Conservation (phyloP, 345 rosid genomes). For the Gossypium bickii region DNA sequence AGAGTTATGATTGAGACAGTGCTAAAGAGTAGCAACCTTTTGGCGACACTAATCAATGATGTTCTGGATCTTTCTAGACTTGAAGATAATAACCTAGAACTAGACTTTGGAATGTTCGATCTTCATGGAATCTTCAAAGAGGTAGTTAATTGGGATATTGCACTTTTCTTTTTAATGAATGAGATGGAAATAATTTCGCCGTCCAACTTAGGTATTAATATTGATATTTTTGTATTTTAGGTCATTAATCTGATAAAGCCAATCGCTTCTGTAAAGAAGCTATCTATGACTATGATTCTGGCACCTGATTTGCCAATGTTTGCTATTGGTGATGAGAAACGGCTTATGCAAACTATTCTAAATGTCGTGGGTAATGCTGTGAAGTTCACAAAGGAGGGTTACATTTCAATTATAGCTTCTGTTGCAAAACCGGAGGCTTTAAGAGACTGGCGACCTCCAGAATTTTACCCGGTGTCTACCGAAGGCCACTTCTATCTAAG, state of each 20-base stretch:
- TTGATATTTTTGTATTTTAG: constrained; percentile 30
- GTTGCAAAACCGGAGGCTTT: constrained; percentile 72
- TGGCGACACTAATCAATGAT: constrained; percentile 79
- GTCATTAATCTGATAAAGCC: constrained; percentile 73
- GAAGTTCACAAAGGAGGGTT: constrained; percentile 91
- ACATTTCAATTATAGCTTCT: constrained; percentile 59
- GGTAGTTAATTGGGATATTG: constrained; percentile 35
- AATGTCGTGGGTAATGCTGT: constrained; percentile 87
- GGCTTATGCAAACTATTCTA: constrained; percentile 73
- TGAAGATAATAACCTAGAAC: constrained; percentile 85
- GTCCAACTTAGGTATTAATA: neutral
- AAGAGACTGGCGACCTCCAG: constrained; percentile 69
- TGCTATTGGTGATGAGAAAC: constrained; percentile 84
- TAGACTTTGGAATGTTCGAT: constrained; percentile 56
- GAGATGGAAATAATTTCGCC: neutral
- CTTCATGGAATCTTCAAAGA: constrained; percentile 65
- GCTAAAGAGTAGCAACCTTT: constrained; percentile 85
- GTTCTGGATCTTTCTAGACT: constrained; percentile 88
- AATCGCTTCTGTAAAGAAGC: constrained; percentile 71
- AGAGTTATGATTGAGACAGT: constrained; percentile 85
- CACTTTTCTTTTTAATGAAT: neutral
- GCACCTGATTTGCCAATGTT: constrained; percentile 73
- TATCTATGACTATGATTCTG: constrained; percentile 51
- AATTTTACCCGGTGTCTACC: constrained; percentile 45
- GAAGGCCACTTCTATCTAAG: constrained; percentile 72